phyloP scores from a whole-genome alignment of 768 basidiomycete species.

The Russula sp. region DNA sequence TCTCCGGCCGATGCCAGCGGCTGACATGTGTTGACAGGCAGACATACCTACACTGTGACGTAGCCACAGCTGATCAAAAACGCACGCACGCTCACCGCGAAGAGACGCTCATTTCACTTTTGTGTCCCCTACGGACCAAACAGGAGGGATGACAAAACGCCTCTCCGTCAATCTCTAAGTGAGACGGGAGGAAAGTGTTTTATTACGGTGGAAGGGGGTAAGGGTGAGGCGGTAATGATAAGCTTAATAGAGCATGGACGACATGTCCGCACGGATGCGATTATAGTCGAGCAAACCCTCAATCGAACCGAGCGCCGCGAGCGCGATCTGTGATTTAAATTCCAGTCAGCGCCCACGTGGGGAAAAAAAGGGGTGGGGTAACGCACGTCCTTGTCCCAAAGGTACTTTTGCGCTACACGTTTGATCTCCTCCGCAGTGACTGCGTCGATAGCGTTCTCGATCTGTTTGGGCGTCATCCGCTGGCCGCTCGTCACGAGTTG shows the following conservation, averaged over 20 bases:
- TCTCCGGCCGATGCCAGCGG: neutral
- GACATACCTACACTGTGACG: neutral
- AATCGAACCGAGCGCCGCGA: slow-evolving; percentile 84
- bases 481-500: slow-evolving; percentile 93
- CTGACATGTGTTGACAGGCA: neutral
- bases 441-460: slow-evolving; percentile 87
- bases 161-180: slow-evolving; percentile 9
- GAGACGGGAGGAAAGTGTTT: neutral
- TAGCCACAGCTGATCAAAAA: neutral
- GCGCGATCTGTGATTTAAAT: slow-evolving; percentile 49
- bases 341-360: neutral
- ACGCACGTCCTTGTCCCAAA: slow-evolving; percentile 93
- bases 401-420: slow-evolving; percentile 91
- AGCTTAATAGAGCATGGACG: slow-evolving; percentile 64
- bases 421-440: slow-evolving; percentile 86
- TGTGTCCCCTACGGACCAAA: slow-evolving; percentile 1
- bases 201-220: neutral
- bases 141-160: neutral
- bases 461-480: slow-evolving; percentile 86
- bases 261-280: slow-evolving; percentile 79
- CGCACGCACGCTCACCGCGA: neutral
- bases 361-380: neutral
- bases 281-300: slow-evolving; percentile 96
- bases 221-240: neutral
- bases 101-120: slow-evolving; percentile 1